Conservation (phyloP, 371 early-diverging fungal species). For the Lichtheimia ornata region DNA sequence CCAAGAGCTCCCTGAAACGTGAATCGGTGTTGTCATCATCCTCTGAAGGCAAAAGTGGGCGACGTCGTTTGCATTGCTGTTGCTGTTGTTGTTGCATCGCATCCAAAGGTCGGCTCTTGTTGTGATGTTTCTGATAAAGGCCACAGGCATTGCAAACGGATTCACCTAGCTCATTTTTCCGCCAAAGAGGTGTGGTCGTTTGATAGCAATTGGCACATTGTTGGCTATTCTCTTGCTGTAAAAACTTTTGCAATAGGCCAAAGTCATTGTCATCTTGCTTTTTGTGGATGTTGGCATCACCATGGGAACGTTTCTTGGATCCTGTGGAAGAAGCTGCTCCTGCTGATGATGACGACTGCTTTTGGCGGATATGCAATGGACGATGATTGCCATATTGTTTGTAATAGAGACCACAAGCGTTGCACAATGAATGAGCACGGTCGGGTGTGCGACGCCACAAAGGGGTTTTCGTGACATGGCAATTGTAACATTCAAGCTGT, state of each 20-base stretch:
- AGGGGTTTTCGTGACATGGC: conserved; percentile 79
- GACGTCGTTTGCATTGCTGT: conserved; percentile 53
- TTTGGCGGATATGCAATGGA: conserved; percentile 66
- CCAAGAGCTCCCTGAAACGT: conserved; percentile 33
- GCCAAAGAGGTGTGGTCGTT: conserved; percentile 85
- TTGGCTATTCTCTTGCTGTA: conserved; percentile 3
- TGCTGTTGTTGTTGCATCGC: conserved; percentile 67
- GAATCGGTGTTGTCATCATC: conserved; percentile 17
- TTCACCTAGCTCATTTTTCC: conserved; percentile 75
- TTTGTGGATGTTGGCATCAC: neutral
- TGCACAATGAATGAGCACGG: conserved; percentile 77
- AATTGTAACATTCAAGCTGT: conserved; percentile 79
- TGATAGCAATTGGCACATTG: conserved; percentile 81
- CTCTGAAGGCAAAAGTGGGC: conserved; percentile 18
- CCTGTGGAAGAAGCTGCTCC: neutral
- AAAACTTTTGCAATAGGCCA: neutral
- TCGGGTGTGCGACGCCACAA: conserved; percentile 85
- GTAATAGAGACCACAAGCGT: conserved; percentile 83
- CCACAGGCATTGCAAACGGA: conserved; percentile 89
- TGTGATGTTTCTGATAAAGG: conserved; percentile 80
- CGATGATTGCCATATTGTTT: conserved; percentile 76
- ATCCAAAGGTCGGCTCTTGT: conserved; percentile 53
- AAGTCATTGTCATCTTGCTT: neutral
- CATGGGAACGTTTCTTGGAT: neutral
- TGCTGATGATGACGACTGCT: conserved; percentile 31